Evolutionary conservation across 2,329 filamentous ascomycete genomes (phyloP).

Genomic region (Thermochaetoides dissita): DNA sequence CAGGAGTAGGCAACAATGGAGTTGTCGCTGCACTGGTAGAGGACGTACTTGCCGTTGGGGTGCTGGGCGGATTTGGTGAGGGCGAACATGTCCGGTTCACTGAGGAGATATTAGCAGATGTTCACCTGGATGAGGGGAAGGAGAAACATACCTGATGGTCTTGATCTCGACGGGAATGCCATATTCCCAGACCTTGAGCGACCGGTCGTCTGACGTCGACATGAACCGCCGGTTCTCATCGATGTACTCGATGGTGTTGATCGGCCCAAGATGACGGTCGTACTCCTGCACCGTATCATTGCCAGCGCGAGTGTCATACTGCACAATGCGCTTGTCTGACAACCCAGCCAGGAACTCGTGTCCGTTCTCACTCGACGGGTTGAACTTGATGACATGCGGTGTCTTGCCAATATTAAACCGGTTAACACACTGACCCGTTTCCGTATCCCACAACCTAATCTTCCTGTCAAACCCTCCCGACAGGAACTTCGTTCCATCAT

Average conservation of each 20-base stretch:
- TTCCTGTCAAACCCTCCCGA: slow-evolving; percentile 86
- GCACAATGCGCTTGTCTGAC: slow-evolving; percentile 97
- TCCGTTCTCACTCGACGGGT: slow-evolving; percentile 60
- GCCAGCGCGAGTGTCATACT: slow-evolving; percentile 73
- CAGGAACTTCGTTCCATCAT: slow-evolving; percentile 69
- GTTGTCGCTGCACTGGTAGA: slow-evolving; percentile 88
- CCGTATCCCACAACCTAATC: slow-evolving; percentile 97
- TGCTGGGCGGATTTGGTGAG: slow-evolving; percentile 77
- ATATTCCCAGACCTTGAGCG: slow-evolving; percentile 93
- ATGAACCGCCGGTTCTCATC: slow-evolving; percentile 93
- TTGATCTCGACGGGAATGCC: slow-evolving; percentile 68
- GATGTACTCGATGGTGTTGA: slow-evolving; percentile 95
- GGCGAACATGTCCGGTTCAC: slow-evolving; percentile 94
- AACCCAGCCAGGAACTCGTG: slow-evolving; percentile 93
- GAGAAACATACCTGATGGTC: slow-evolving; percentile 52
- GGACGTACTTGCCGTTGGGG: slow-evolving; percentile 84
- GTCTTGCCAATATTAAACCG: slow-evolving; percentile 91
- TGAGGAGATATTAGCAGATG: slow-evolving; percentile 29
- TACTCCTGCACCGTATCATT: slow-evolving; percentile 88
- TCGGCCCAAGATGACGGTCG: slow-evolving; percentile 91
- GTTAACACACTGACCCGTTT: slow-evolving; percentile 75
- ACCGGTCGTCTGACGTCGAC: slow-evolving; percentile 95
- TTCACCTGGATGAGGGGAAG: slow-evolving; percentile 21
- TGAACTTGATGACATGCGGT: slow-evolving; percentile 88
- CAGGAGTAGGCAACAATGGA: slow-evolving; percentile 92